Conservation (phyloP, 768 basidiomycete genomes). For the Naganishia antarctica region DNA sequence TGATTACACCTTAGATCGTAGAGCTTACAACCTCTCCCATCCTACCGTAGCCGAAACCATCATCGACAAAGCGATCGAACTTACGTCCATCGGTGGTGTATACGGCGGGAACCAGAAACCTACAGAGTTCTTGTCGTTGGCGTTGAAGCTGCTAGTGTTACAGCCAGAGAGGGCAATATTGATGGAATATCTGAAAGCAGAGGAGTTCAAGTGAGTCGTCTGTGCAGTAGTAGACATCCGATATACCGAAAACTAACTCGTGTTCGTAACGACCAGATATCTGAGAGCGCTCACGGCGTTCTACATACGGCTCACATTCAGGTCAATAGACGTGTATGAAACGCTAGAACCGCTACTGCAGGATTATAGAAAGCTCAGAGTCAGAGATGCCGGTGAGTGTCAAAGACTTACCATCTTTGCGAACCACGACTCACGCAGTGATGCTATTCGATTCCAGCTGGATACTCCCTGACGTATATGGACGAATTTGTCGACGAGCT, state of each 20-base stretch:
- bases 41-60: constrained; percentile 70
- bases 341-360: constrained; percentile 87
- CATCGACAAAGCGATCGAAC: constrained; percentile 84
- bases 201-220: constrained; percentile 90
- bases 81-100: constrained; percentile 81
- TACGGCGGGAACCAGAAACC: constrained; percentile 85
- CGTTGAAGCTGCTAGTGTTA: constrained; percentile 89
- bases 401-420: too few relatives aligned
- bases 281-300: constrained; percentile 85
- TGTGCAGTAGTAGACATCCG: too few relatives aligned
- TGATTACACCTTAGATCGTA: not conserved
- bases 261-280: constrained; percentile 60
- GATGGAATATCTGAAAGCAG: constrained; percentile 87
- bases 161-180: constrained; percentile 98
- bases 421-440: not conserved
- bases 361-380: constrained; percentile 84
- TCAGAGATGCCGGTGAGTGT: constrained; percentile 68
- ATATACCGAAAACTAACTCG: not conserved
- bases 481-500: constrained; percentile 87
- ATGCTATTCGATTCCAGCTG: constrained; percentile 55
- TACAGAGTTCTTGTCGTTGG: constrained; percentile 85
- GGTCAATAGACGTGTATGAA: constrained; percentile 83
- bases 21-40: not conserved
- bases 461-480: constrained; percentile 77
- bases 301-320: constrained; percentile 93